Base-by-base conservation (phyloP, 2,329 filamentous ascomycete genomes). In the Dryadomyces quercivorus region DNA sequence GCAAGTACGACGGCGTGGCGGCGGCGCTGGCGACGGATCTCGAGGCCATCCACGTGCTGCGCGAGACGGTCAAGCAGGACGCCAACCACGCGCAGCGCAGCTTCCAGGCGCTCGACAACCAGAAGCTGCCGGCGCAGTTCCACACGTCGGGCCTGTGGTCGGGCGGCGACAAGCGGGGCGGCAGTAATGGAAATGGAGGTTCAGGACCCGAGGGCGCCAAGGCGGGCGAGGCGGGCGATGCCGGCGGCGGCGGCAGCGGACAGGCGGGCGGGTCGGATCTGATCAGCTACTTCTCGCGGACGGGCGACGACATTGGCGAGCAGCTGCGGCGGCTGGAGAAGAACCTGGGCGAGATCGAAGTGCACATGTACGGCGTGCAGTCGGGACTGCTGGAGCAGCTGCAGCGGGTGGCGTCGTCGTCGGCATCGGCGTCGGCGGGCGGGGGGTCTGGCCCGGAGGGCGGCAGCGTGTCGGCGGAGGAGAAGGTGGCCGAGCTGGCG, bases 361-460 rank as follows among this genome's bases (percentile, higher is more conserved):
- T 75, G 59, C 82, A 85, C 63, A 70, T 86, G 58, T 74, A 81
- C 57, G 77, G 78, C 9, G 75, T 86, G n/a, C 81, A 85, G 64
- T 72, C 74, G 15, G 77, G 73, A 40, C 70, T 83, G 56, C 74
- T 77, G 49, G 75, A 81, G 57, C 78, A 84, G 65, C 73, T 84
- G 56, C 78, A 80, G 62, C 74, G 78, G 46, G 67, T 70, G 26
- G 60, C 63, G 0, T 60, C 58, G n/a, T 70, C 10, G 22, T 26
- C 58, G n/a, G 70, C 10, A 16, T 26, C 13, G 13, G 46, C 10
- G n/a, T n/a, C n/a, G 53, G 51, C 18, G 49, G 49, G 63, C 56
- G 49, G 64, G 64, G 43, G 31, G 16, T 68, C 70, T 34, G 69
- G 70, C 34, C 62, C 63, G 55, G 61, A 65, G 20, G 62, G 66